These are phyloP conservation scores for Cicer judaicum DNA, from an alignment of 306 rosid genomes.

Conservation along the genomic window DNA sequence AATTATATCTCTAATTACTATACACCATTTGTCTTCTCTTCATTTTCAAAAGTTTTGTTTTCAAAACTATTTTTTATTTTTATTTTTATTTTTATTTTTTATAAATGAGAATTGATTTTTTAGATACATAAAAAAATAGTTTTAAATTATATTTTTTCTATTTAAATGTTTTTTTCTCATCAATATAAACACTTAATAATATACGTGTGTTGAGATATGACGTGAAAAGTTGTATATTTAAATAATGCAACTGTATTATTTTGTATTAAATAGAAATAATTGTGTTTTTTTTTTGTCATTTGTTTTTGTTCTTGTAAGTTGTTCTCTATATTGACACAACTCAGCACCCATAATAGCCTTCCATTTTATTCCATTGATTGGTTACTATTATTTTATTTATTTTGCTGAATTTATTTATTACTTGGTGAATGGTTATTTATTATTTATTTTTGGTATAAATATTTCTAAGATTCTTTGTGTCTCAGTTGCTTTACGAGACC, in stretches of 20 bases:
- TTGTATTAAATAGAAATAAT: too few relatives aligned
- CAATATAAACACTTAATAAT: too few relatives aligned
- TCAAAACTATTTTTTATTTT: neutral
- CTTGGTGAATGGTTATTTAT: too few relatives aligned
- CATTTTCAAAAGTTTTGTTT: slow-evolving; percentile 33
- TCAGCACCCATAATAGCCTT: slow-evolving; percentile 50
- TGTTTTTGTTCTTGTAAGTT: neutral
- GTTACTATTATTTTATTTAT: neutral
- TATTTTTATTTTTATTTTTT: neutral
- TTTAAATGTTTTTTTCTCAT: too few relatives aligned
- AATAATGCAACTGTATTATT: too few relatives aligned
- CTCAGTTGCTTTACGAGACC: slow-evolving; percentile 53
- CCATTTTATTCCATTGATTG: neutral
- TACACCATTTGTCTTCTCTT: slow-evolving; percentile 33
- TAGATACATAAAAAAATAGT: too few relatives aligned
- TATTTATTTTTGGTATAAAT: neutral
- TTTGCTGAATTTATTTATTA: too few relatives aligned
- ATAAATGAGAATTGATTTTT: too few relatives aligned
- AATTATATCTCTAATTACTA: neutral
- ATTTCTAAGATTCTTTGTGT: slow-evolving; percentile 47
- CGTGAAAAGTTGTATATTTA: too few relatives aligned
- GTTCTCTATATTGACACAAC: slow-evolving; percentile 39
- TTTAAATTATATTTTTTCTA: too few relatives aligned
- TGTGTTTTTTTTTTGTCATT: too few relatives aligned
- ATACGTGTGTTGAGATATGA: too few relatives aligned